These are phyloP conservation scores for Colletotrichum cereale DNA, from an alignment of 2,329 filamentous ascomycete genomes.

Conservation along the genomic window DNA sequence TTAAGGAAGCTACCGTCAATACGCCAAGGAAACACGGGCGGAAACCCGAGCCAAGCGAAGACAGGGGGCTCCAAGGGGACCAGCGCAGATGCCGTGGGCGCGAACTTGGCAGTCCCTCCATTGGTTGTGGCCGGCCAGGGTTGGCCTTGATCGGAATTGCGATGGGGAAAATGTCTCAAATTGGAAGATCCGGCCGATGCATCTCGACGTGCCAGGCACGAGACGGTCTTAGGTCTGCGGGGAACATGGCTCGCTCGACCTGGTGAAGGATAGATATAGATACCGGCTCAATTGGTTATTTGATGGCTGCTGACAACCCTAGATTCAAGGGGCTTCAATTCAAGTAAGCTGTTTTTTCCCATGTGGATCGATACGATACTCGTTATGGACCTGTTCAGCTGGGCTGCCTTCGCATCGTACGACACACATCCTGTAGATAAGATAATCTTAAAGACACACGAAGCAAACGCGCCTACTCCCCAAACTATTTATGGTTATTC, in stretches of 20 bases:
- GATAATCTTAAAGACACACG: too few relatives aligned
- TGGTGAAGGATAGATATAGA: neutral
- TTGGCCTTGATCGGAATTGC: slow-evolving; percentile 4
- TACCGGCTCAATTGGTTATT: neutral
- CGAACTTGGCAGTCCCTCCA: slow-evolving; percentile 18
- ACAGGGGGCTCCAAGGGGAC: slow-evolving; percentile 3
- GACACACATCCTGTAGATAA: neutral
- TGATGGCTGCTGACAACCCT: neutral
- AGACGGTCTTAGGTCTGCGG: slow-evolving; percentile 11
- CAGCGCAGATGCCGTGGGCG: slow-evolving; percentile 15
- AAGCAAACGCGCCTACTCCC: slow-evolving; percentile 14
- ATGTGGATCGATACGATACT: neutral
- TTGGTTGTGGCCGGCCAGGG: neutral
- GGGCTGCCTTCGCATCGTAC: too few relatives aligned
- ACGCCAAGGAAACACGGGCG: slow-evolving; percentile 23
- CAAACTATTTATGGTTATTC: slow-evolving; percentile 2
- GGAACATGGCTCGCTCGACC: slow-evolving; percentile 18
- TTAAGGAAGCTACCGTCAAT: slow-evolving; percentile 13
- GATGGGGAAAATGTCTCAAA: slow-evolving; percentile 6
- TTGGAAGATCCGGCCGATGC: slow-evolving; percentile 26
- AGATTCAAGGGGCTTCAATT: neutral
- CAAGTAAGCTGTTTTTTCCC: too few relatives aligned
- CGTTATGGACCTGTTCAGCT: neutral
- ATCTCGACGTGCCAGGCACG: slow-evolving; percentile 9
- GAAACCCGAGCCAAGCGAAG: slow-evolving; percentile 17